Percentiles rank a stretch among this genome's conserved stretches.
phyloP scores from a whole-genome alignment of 208 protist genomes.

The Acanthamoeba pearcei region DNA sequence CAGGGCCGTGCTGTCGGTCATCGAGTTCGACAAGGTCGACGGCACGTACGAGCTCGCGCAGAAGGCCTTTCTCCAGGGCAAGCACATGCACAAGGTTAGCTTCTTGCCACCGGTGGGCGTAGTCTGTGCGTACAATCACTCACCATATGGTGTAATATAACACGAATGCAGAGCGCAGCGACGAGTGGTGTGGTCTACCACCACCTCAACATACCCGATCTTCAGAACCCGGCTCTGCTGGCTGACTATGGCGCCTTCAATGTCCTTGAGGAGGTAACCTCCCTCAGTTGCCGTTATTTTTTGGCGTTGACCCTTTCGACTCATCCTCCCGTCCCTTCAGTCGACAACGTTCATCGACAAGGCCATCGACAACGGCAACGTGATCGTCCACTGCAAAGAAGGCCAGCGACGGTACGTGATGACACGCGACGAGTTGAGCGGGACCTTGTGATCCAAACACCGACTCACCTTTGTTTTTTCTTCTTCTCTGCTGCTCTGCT shows the following conservation, averaged over 20 bases:
- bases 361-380: constrained; percentile 54
- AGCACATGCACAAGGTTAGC: neutral
- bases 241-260: constrained; percentile 43
- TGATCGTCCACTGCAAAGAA: constrained; percentile 70
- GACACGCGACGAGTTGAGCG: too few relatives aligned
- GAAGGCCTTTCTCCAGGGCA: neutral
- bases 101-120: neutral
- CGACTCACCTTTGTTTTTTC: neutral
- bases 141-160: neutral
- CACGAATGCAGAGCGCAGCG: neutral
- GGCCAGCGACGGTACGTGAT: constrained; percentile 30
- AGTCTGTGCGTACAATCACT: too few relatives aligned
- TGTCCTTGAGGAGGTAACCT: constrained; percentile 28
- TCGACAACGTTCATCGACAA: neutral
- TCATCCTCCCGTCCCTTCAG: neutral
- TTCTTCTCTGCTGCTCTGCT: too few relatives aligned
- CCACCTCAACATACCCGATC: constrained; percentile 65
- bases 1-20: constrained; percentile 45
- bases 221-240: constrained; percentile 60
- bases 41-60: constrained; percentile 18
- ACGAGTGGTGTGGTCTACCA: constrained; percentile 59
- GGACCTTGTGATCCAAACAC: too few relatives aligned
- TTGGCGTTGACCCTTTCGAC: neutral
- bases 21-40: constrained; percentile 63
- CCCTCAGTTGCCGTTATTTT: neutral